Base-by-base conservation (phyloP, 1,139 yeast species). In the Sugiyamaella castrensis region DNA sequence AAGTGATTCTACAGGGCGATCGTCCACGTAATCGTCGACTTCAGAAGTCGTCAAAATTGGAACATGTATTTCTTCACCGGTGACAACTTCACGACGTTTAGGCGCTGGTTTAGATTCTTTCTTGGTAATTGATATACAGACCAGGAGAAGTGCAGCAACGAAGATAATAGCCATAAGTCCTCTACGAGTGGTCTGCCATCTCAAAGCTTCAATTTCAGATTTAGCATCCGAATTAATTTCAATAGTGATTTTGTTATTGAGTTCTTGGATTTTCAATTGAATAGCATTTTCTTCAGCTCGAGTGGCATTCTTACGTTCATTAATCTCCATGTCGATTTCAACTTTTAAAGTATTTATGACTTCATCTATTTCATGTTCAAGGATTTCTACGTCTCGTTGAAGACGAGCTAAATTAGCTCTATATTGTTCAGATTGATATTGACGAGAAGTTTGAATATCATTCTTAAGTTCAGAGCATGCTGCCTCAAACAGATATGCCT, bases 131-230 rank as follows among this genome's bases (percentile, higher is more conserved):
- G 76, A 73, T 46, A 79, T 76, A 37, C 79, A 77, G 47, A 76
- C 72, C 61, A 81, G 66, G 12, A 79, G 70, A 24, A 72, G 67
- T 38, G 74, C 71, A 2, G 80, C 81, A 53, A 79, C 68, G 28
- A 67, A 52, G 12, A 73, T 59, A 19, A 85, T 81, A 6, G 87
- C 82, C 32, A 83, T 71, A 31, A 86, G 71, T 29, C 98, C 97
- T 68, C 95, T 80, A 51, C 97, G 75, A 4, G 97, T 89, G 40
- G 92, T 81, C 65, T 88, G 91, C 98, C 98, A 92, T 60, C 98
- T 74, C 55, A 91, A 74, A 53, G 84, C 81, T 67, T 92, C 98
- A 53, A 89, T 86, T 53, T 88, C 95, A 0, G 92, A 83, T 63
- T 88, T 81, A 67, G 89, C 78, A 15, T 87, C 92, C 35, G 95